Conservation (phyloP, 2,329 filamentous ascomycete genomes). For the Dactylellina drechsleri region DNA sequence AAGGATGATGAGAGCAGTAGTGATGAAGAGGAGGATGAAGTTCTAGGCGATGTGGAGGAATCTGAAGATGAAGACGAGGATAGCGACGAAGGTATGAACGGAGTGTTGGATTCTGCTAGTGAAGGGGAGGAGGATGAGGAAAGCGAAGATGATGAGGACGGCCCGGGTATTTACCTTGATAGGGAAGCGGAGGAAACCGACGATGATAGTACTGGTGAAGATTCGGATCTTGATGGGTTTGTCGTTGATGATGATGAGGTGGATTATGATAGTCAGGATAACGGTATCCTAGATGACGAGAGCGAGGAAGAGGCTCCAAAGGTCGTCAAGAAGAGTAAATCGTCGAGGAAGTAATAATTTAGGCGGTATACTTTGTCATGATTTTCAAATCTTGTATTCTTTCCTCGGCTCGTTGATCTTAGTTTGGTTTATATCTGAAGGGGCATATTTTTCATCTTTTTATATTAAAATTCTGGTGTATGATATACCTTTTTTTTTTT, state of each 20-base stretch:
- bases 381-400: background rate
- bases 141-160: conserved; percentile 65
- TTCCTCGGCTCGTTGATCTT: conserved; percentile 8
- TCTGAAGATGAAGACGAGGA: conserved; percentile 64
- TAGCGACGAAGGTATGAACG: conserved; percentile 68
- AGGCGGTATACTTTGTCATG: conserved; percentile 12
- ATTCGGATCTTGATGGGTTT: conserved; percentile 63
- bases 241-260: conserved; percentile 64
- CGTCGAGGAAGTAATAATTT: conserved; percentile 22
- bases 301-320: conserved; percentile 67
- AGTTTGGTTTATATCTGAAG: conserved; percentile 33
- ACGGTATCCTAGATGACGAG: conserved; percentile 66
- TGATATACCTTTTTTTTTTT: conserved; percentile 37
- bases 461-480: conserved; percentile 29
- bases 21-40: conserved; percentile 60
- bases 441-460: conserved; percentile 18
- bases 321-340: conserved; percentile 59
- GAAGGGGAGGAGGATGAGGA: conserved; percentile 70
- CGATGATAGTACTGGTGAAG: conserved; percentile 61
- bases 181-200: conserved; percentile 61
- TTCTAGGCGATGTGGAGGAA: conserved; percentile 62
- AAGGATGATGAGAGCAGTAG: conserved; percentile 62
- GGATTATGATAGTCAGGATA: conserved; percentile 61
- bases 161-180: conserved; percentile 58
- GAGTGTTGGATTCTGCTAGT: conserved; percentile 62